A percentile compares a stretch with the other conserved stretches of the same genome.
phyloP scores from a whole-genome alignment of 371 early-diverging fungal genomes.

The Actinomucor elegans region DNA sequence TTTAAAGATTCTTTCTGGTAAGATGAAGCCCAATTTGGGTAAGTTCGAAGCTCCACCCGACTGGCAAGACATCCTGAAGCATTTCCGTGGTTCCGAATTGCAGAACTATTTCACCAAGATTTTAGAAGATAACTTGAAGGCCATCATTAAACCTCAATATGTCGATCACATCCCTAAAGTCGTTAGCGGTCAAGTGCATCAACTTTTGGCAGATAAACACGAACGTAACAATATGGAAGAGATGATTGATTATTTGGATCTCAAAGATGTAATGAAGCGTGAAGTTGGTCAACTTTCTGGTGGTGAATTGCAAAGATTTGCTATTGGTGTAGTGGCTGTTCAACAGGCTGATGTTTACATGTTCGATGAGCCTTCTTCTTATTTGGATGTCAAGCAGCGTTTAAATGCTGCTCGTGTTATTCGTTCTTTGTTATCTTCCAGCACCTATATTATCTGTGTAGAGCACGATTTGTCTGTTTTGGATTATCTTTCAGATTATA shows the following conservation, averaged over 20 bases:
- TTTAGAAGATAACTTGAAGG: conserved; percentile 93
- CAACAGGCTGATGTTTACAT: conserved; percentile 97
- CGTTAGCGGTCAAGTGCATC: conserved; percentile 83
- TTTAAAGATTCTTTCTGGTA: conserved; percentile 95
- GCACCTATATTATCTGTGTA: conserved; percentile 94
- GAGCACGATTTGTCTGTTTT: conserved; percentile 99
- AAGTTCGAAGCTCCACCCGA: conserved; percentile 87
- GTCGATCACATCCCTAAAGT: conserved; percentile 95
- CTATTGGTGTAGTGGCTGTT: conserved; percentile 90
- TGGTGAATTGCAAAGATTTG: conserved; percentile 99
- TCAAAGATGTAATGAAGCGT: conserved; percentile 88
- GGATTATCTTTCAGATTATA: conserved; percentile 99
- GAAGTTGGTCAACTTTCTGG: conserved; percentile 95
- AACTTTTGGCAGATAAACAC: conserved; percentile 74
- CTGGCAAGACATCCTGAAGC: conserved; percentile 95
- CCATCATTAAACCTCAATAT: conserved; percentile 98
- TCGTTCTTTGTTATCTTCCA: conserved; percentile 77
- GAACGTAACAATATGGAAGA: conserved; percentile 75
- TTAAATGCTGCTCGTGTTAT: conserved; percentile 97
- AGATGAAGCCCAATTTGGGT: conserved; percentile 99
- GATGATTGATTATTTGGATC: conserved; percentile 78
- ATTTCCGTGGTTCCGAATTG: conserved; percentile 99
- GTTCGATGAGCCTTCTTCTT: conserved; percentile 99
- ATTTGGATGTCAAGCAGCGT: conserved; percentile 99
- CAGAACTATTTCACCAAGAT: conserved; percentile 99